These are phyloP conservation scores for Alnus glutinosa DNA, from an alignment of 306 rosid species.

Conservation along the genomic window DNA sequence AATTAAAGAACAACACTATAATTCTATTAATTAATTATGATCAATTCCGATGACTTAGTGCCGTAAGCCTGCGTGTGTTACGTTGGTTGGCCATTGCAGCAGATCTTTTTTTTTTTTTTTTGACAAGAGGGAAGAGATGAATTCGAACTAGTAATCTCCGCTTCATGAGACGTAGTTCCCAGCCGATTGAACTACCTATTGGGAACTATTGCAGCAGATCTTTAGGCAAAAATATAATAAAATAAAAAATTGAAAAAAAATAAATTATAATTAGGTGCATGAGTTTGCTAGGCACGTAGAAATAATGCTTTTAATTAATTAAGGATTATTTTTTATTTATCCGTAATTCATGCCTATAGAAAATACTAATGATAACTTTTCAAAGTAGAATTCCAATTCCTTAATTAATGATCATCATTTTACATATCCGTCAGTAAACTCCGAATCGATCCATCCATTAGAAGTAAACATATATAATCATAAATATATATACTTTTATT, in stretches of 20 bases:
- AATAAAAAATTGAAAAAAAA: no score
- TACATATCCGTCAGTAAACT: conserved; percentile 45
- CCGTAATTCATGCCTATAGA: background rate
- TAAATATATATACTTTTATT: conserved; percentile 11
- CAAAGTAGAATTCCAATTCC: conserved; percentile 50
- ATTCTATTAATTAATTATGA: conserved; percentile 10
- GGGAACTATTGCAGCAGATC: no score
- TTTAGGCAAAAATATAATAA: no score
- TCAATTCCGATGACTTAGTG: conserved; percentile 11
- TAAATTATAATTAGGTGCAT: no score
- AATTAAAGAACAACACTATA: background rate
- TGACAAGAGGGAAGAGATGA: no score
- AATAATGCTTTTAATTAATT: no score
- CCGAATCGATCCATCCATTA: conserved; percentile 44
- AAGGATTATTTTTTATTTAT: background rate
- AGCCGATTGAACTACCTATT: no score
- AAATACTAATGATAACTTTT: conserved; percentile 4
- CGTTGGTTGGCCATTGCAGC: background rate
- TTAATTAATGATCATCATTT: background rate
- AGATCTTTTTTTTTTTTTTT: background rate
- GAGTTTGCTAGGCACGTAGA: no score
- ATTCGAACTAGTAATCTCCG: no score
- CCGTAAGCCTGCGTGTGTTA: conserved; percentile 13
- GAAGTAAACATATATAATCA: background rate
- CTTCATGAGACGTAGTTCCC: no score